Conservation (phyloP, 306 rosid genomes). For the Pueraria montana region DNA sequence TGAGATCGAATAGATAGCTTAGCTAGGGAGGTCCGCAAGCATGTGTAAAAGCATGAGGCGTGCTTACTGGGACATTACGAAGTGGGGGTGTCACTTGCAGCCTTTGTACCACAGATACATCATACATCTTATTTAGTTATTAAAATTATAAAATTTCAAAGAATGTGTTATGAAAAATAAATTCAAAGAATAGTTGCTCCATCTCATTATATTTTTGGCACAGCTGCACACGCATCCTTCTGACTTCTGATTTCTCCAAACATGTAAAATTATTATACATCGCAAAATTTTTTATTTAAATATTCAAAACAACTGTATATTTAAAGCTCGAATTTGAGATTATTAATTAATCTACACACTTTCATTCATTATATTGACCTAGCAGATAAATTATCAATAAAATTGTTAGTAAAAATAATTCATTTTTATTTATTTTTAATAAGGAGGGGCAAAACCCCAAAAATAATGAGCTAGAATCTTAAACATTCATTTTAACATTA, state of each 20-base stretch:
- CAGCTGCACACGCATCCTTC: background rate
- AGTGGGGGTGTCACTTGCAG: constrained; percentile 48
- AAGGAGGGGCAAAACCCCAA: background rate
- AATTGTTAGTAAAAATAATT: background rate
- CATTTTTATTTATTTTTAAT: background rate
- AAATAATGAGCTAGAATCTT: background rate
- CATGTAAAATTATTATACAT: too few relatives aligned
- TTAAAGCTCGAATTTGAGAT: too few relatives aligned
- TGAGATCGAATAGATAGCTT: background rate
- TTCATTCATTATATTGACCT: background rate
- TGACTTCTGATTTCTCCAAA: background rate
- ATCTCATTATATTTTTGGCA: background rate
- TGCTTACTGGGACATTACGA: constrained; percentile 24
- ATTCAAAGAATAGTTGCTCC: background rate
- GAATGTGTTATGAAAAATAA: too few relatives aligned
- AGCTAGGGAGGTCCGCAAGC: constrained; percentile 33
- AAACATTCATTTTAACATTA: background rate
- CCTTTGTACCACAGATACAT: background rate
- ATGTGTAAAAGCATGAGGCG: constrained; percentile 45
- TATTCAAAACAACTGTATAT: too few relatives aligned
- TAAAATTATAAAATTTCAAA: too few relatives aligned
- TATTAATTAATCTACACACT: too few relatives aligned
- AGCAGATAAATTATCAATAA: background rate
- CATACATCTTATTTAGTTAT: too few relatives aligned
- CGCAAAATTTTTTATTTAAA: too few relatives aligned